Conservation (phyloP, 2,329 filamentous ascomycete genomes). For the Fusarium phyllophilum region DNA sequence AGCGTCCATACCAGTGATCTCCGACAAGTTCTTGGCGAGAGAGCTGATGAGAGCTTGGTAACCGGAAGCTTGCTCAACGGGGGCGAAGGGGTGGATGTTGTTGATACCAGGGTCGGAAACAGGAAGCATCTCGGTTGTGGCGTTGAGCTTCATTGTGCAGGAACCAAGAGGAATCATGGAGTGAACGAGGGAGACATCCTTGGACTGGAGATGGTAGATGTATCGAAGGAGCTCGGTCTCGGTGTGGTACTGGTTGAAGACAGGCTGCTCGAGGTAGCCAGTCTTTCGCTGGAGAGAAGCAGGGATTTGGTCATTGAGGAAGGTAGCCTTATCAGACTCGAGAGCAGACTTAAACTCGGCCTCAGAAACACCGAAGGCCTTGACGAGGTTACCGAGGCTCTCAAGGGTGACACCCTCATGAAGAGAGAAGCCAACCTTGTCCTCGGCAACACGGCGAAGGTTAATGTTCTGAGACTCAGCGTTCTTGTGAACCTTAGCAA, state of each 20-base stretch:
- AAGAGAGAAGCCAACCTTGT: conserved; percentile 48
- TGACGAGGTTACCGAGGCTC: conserved; percentile 38
- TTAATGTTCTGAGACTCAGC: conserved; percentile 39
- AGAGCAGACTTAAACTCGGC: conserved; percentile 40
- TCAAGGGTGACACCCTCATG: conserved; percentile 43
- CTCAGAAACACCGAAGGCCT: conserved; percentile 42
- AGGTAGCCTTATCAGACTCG: conserved; percentile 48
- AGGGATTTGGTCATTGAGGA: conserved; percentile 58
- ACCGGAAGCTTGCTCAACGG: conserved; percentile 70
- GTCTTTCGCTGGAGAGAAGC: conserved; percentile 75
- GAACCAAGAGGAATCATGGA: conserved; percentile 98
- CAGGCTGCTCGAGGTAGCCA: conserved; percentile 83
- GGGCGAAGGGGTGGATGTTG: conserved; percentile 84
- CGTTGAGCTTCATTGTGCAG: conserved; percentile 98
- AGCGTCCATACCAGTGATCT: conserved; percentile 89
- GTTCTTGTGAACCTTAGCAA: conserved; percentile 39
- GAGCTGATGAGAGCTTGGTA: conserved; percentile 77
- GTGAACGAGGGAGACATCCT: conserved; percentile 92
- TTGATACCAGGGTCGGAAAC: conserved; percentile 58
- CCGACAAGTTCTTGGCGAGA: conserved; percentile 78
- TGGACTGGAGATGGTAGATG: conserved; percentile 91
- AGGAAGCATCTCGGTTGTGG: conserved; percentile 90
- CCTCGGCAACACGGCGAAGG: conserved; percentile 44
- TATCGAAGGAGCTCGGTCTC: conserved; percentile 95
- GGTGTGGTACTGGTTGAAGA: conserved; percentile 95